These are phyloP conservation scores for Austroboletus olivaceoglutinosus DNA, from an alignment of 1,284 basidiomycete species.

Conservation along the genomic window DNA sequence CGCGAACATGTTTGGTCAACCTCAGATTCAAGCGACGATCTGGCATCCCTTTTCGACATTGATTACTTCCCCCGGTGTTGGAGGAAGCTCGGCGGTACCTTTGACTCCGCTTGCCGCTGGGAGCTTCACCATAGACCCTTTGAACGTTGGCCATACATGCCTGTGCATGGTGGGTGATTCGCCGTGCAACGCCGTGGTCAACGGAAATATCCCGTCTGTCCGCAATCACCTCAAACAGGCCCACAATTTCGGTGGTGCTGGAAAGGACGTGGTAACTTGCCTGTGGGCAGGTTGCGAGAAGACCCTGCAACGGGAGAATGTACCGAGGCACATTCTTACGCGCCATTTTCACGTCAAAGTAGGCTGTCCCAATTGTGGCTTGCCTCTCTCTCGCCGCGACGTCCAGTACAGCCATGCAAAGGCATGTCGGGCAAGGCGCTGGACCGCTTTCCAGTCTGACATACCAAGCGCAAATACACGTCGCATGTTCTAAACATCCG, in stretches of 20 bases:
- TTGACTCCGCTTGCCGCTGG: background rate
- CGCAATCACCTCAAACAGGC: constrained; percentile 15
- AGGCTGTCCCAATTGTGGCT: constrained; percentile 8
- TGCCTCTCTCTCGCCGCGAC: constrained; percentile 21
- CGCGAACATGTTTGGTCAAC: background rate
- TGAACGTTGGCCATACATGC: constrained; percentile 1
- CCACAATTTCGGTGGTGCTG: constrained; percentile 6
- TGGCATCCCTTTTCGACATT: background rate
- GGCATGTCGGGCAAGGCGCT: constrained; percentile 6
- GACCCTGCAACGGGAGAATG: constrained; percentile 14
- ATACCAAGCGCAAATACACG: background rate
- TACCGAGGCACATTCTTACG: constrained; percentile 16
- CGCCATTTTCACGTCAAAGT: constrained; percentile 16
- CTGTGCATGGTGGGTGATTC: constrained; percentile 5
- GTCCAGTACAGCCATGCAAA: constrained; percentile 14
- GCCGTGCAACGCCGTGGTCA: constrained; percentile 4
- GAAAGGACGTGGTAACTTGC: constrained; percentile 8
- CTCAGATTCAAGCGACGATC: background rate
- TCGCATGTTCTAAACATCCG: background rate
- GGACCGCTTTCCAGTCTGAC: background rate
- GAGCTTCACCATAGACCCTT: background rate
- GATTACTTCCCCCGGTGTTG: background rate
- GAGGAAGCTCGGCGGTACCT: background rate
- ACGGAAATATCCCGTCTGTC: constrained; percentile 1
- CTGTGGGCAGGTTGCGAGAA: constrained; percentile 9